Conservation (phyloP, 257 asterid genomes). For the Solanum arcanum region DNA sequence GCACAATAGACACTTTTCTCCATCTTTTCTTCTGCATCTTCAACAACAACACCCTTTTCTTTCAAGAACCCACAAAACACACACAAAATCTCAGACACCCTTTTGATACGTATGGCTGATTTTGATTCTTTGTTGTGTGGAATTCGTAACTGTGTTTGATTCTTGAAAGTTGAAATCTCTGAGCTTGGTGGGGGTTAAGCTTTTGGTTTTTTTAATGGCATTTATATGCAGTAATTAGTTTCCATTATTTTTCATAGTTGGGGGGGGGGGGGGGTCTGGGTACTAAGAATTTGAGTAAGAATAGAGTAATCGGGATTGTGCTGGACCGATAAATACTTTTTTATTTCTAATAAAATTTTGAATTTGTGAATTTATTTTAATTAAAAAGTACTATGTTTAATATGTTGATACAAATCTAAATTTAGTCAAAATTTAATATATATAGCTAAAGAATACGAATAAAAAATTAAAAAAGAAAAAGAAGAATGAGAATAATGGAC, state of each 20-base stretch:
- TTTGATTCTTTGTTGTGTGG: conserved; percentile 6
- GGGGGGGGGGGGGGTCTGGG: background rate
- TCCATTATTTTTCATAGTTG: background rate
- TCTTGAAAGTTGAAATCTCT: background rate
- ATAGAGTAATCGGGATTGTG: background rate
- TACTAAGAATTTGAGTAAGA: background rate
- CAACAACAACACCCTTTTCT: background rate
- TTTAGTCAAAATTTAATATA: fast-evolving
- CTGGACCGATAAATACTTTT: no score
- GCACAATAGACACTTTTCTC: conserved; percentile 44
- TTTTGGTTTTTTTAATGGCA: background rate
- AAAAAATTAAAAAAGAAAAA: no score
- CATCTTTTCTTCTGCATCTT: conserved; percentile 49
- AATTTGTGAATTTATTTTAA: no score
- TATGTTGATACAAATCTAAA: no score
- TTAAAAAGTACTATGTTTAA: no score
- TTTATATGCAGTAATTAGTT: background rate
- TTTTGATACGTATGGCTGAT: background rate
- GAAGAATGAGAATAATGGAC: background rate
- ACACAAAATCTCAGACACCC: background rate
- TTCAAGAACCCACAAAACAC: background rate
- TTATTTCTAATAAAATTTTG: fast-evolving
- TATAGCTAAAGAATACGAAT: fast-evolving
- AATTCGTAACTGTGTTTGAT: background rate
- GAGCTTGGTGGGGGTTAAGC: background rate